These are phyloP conservation scores for Curvularia hawaiiensis DNA, from an alignment of 2,329 filamentous ascomycete species.

Conservation along the genomic window DNA sequence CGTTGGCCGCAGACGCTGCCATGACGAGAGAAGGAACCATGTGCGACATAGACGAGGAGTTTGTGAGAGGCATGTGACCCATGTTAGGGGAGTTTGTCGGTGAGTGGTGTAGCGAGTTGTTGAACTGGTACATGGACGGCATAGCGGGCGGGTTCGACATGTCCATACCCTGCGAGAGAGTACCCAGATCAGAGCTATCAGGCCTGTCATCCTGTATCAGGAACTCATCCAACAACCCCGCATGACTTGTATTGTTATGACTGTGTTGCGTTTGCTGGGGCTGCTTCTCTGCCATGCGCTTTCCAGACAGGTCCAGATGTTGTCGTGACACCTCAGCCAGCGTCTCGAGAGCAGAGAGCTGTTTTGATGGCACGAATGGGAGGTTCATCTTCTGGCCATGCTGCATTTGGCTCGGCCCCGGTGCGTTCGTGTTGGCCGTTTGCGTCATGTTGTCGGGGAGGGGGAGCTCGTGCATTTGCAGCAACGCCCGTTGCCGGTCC, in stretches of 20 bases:
- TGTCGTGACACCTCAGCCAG: constrained; percentile 87
- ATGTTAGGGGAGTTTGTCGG: constrained; percentile 44
- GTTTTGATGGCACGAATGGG: constrained; percentile 54
- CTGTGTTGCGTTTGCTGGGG: constrained; percentile 25
- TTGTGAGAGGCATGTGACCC: constrained; percentile 36
- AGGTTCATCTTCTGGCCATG: constrained; percentile 45
- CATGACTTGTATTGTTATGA: constrained; percentile 25
- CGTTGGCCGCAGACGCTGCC: constrained; percentile 48
- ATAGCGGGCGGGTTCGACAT: constrained; percentile 42
- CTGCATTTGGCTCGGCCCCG: constrained; percentile 26
- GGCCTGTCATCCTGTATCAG: constrained; percentile 46
- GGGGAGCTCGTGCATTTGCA: constrained; percentile 72
- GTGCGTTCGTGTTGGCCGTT: constrained; percentile 20
- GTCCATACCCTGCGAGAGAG: constrained; percentile 39
- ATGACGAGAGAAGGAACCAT: constrained; percentile 48
- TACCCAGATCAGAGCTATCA: constrained; percentile 32
- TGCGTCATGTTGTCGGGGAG: constrained; percentile 50
- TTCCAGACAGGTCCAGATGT: constrained; percentile 62
- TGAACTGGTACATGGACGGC: constrained; percentile 48
- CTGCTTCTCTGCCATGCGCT: constrained; percentile 47
- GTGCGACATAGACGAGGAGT: constrained; percentile 37
- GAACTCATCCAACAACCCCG: constrained; percentile 45
- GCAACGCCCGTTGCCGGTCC: constrained; percentile 75
- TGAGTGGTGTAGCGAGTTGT: constrained; percentile 44
- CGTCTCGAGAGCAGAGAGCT: constrained; percentile 82